Base-by-base conservation (phyloP, 2,329 filamentous ascomycete genomes). In the Sporothrix globosa region DNA sequence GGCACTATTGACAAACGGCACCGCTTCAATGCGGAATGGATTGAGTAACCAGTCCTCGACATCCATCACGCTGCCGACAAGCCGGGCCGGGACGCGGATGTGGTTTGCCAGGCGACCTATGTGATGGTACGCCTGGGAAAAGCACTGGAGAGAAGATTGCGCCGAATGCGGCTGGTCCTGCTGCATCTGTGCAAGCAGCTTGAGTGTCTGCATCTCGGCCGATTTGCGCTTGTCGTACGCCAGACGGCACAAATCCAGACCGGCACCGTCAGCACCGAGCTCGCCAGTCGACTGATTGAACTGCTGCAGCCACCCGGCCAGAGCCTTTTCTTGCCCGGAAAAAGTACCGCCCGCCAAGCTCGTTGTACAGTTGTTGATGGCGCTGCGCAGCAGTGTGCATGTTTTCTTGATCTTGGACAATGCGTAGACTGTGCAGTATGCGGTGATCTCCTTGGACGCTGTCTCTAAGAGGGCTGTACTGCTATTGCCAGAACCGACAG, bases 101-200 rank as follows among this genome's bases (percentile, higher is more conserved):
- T 82, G 81, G 27, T 82, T 75, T n/a, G 80, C 81, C 1, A 87
- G 74, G 0, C 83, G 78, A 2, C 84, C 83, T 9, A 86, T 74
- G 46, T 78, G 77, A 73, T 86, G 84, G 4, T 76, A 75, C 5
- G 80, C 76, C 3, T 63, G 53, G 4, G 72, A 69, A 69, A 82
- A 82, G 0, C 53, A 30, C 24, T 30, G 24, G 3, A 11, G 11
- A 24, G 52, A 34, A 2, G 5, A 4, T 5, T 27, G 24, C 3
- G 34, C 34, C 34, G 34, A 34, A 7, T 34, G 34, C 34, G 34
- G 34, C 34, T 34, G 34, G 5, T 34, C 6, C 34, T 13, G 21
- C 13, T 54, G 52, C 21, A 4, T 11, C n/a, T 10, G 13, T 27
- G 52, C 52, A 0, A 73, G 34, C 4, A 24, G 24, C 17, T 50